Conservation (phyloP, 2,329 filamentous ascomycete species). For the Rhynchosporium graminicola region DNA sequence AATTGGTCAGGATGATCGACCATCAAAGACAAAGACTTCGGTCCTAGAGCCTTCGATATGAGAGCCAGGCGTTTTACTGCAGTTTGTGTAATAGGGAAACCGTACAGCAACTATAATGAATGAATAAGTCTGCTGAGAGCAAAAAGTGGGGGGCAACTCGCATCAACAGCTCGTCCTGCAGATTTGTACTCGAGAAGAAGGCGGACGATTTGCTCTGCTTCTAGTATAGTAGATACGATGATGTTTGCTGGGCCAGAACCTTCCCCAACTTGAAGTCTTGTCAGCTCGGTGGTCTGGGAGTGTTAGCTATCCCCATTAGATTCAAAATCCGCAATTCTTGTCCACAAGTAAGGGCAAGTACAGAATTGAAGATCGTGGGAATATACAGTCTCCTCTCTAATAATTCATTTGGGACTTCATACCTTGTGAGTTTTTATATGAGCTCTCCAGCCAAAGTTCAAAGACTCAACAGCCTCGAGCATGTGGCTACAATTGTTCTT, state of each 20-base stretch:
- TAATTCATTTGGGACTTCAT: constrained; percentile 22
- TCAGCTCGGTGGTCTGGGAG: constrained; percentile 63
- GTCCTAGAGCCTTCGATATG: constrained; percentile 57
- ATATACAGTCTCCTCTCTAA: too few relatives aligned
- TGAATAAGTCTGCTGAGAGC: constrained; percentile 13
- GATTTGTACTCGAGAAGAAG: constrained; percentile 59
- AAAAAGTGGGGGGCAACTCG: constrained; percentile 42
- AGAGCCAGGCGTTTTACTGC: constrained; percentile 59
- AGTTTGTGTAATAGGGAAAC: constrained; percentile 66
- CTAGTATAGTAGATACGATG: constrained; percentile 72
- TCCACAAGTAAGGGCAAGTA: neutral
- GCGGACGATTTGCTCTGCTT: constrained; percentile 67
- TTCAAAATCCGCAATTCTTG: too few relatives aligned
- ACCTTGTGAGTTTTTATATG: constrained; percentile 88
- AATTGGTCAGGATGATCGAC: constrained; percentile 69
- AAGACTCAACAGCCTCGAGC: constrained; percentile 60
- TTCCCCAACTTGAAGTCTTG: constrained; percentile 68
- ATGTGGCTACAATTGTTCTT: constrained; percentile 70
- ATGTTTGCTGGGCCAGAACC: constrained; percentile 51
- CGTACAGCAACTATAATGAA: constrained; percentile 50
- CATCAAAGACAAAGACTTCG: constrained; percentile 61
- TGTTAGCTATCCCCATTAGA: constrained; percentile 14
- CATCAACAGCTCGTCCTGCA: constrained; percentile 58
- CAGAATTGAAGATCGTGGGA: neutral
- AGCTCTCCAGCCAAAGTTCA: constrained; percentile 68